phyloP scores from a whole-genome alignment of 148 eudicot species.

The Salicornia ramosissima region DNA sequence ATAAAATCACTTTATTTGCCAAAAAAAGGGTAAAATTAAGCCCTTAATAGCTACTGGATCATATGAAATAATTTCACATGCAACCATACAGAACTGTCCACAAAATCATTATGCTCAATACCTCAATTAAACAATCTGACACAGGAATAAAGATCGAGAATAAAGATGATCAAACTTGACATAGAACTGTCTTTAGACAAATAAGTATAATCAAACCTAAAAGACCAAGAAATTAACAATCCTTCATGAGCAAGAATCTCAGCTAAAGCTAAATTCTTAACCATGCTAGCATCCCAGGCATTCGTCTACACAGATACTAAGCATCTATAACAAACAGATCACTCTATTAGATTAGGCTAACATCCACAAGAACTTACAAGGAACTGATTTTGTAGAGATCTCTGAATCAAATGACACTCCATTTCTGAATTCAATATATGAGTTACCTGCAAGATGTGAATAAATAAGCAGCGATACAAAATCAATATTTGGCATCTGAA shows the following conservation, averaged over 20 bases:
- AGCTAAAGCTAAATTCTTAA: background rate
- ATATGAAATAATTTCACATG: background rate
- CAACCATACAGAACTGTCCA: background rate
- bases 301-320: background rate
- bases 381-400: slow-evolving; percentile 45
- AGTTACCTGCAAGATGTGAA: slow-evolving; percentile 44
- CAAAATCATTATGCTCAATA: background rate
- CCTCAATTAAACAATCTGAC: background rate
- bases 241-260: no score
- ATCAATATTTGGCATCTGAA: no score
- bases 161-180: background rate
- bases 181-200: background rate
- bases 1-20: no score
- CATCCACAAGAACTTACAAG: slow-evolving; percentile 46
- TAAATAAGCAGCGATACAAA: slow-evolving; percentile 7
- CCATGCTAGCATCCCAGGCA: background rate
- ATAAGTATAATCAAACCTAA: no score
- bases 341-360: background rate
- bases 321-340: slow-evolving; percentile 6
- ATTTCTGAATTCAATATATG: slow-evolving; percentile 59
- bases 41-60: no score
- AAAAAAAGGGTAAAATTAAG: no score
- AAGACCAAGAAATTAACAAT: no score
- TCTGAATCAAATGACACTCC: slow-evolving; percentile 63
- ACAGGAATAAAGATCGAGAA: background rate